A percentile compares a stretch with the other conserved stretches of the same genome.
These are phyloP conservation scores for Entomophthora muscae DNA, from an alignment of 371 early-diverging fungal genomes.

Conservation along the genomic window DNA sequence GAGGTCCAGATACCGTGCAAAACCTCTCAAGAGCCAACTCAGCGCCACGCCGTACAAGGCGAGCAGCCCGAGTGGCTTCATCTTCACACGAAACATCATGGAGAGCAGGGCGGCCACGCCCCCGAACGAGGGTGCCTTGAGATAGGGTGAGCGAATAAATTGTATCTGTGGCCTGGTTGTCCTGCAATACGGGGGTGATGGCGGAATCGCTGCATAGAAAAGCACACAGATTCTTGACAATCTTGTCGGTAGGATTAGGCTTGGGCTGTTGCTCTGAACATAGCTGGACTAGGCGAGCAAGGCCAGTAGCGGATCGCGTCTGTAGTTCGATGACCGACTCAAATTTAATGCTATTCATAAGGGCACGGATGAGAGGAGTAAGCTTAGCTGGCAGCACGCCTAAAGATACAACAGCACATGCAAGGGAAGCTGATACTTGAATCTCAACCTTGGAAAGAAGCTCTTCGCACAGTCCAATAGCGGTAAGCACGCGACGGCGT, in stretches of 20 bases:
- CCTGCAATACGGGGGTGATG: slow-evolving; percentile 42
- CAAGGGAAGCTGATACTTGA: slow-evolving; percentile 52
- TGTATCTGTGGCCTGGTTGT: slow-evolving; percentile 30
- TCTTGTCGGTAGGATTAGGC: slow-evolving; percentile 55
- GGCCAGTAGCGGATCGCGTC: slow-evolving; percentile 29
- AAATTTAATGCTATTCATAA: slow-evolving; percentile 75
- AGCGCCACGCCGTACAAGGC: slow-evolving; percentile 67
- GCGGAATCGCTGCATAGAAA: slow-evolving; percentile 71
- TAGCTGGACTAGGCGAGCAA: slow-evolving; percentile 32
- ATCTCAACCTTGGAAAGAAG: slow-evolving; percentile 21
- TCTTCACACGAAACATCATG: slow-evolving; percentile 23
- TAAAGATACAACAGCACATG: slow-evolving; percentile 64
- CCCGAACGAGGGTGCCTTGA: slow-evolving; percentile 15
- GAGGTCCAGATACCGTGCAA: slow-evolving; percentile 47
- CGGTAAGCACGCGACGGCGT: slow-evolving; percentile 36
- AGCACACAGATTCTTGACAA: slow-evolving; percentile 68
- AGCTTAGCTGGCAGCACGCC: slow-evolving; percentile 65
- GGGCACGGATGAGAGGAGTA: slow-evolving; percentile 63
- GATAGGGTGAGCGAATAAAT: slow-evolving; percentile 35
- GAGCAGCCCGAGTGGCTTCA: slow-evolving; percentile 28
- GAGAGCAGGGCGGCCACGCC: slow-evolving; percentile 22
- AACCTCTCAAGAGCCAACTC: slow-evolving; percentile 45
- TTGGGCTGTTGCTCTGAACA: slow-evolving; percentile 24
- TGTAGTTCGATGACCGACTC: slow-evolving; percentile 60
- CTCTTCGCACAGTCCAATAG: slow-evolving; percentile 44